Evolutionary conservation across 2,329 filamentous ascomycete genomes (phyloP).

Genomic region (Alternaria longipes): DNA sequence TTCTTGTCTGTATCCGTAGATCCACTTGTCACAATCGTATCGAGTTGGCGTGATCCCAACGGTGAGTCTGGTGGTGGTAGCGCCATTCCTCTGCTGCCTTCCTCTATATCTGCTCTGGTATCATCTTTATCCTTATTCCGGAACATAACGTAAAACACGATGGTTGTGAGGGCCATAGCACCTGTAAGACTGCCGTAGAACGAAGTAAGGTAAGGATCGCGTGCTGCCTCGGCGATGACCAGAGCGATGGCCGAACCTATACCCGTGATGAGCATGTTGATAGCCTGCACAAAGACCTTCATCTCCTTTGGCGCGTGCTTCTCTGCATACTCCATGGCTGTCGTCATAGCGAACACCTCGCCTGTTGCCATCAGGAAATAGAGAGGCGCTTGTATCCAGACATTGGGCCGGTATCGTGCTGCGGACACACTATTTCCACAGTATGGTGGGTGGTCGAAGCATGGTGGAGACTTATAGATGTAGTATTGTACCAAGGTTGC

Average conservation of each 20-base stretch:
- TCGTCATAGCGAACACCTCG: conserved; percentile 57
- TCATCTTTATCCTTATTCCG: conserved; percentile 30
- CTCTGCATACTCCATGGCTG: conserved; percentile 57
- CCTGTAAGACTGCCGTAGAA: conserved; percentile 39
- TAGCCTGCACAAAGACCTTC: conserved; percentile 50
- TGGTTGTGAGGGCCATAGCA: conserved; percentile 33
- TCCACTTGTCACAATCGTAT: background rate
- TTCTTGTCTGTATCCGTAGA: background rate
- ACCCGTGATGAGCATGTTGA: conserved; percentile 45
- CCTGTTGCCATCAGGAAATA: conserved; percentile 53
- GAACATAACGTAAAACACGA: conserved; percentile 38
- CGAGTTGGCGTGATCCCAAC: background rate
- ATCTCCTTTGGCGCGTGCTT: conserved; percentile 55
- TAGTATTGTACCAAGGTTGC: conserved; percentile 42
- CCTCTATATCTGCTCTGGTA: background rate
- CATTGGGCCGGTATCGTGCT: conserved; percentile 45
- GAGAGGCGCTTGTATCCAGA: conserved; percentile 54
- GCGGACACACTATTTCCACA: conserved; percentile 33
- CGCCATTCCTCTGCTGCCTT: background rate
- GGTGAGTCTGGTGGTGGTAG: background rate
- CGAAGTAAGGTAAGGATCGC: conserved; percentile 40
- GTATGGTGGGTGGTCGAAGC: conserved; percentile 47
- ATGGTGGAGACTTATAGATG: conserved; percentile 44
- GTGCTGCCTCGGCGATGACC: conserved; percentile 41
- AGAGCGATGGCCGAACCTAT: conserved; percentile 45